Evolutionary conservation across 495 filamentous ascomycete species (phyloP), one percentile per base, ranked within the genome.

Genomic region (Schizothecium vesticola): DNA sequence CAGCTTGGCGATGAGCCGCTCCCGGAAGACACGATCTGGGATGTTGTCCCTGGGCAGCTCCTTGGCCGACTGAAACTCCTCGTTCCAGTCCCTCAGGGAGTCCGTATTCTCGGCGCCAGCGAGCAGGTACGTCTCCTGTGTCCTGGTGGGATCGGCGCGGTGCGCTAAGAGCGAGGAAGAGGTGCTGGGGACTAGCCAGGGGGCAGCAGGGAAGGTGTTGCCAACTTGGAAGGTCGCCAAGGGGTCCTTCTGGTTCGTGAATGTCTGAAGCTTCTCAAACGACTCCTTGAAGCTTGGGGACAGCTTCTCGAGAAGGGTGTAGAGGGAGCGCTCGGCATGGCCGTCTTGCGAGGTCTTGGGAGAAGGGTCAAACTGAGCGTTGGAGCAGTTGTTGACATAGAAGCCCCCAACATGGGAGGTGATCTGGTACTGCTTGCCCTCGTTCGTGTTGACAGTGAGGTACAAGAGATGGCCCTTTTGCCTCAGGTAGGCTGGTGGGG

Each of bases 31-130:
- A 25, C 95, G 90, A 72, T 99, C 95, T 75, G 97, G 94, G 22
- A 97, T 91, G 33, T 88, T 91, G 59, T 97, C 94, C 73, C 91
- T 92, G 33, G 93, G 93, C 62, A 98, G 85, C 74, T 99, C 96
- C 73, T 92, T 88, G 4, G 95, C 97, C 7, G 94, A 96, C 75
- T 98, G 96, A 78, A 99, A 97, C 74, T 99, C 96, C 78, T 99
- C 96, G 74, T 99, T 99, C 92, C 96, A 99, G 78, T 99, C 96
- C 24, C 96, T 86, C 71, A 99, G 79, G 0, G 95, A 94, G 71
- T 99, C 96, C 0, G 92, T 89, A 71, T 93, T 96, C 70, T 99
- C 96, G 25, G 92, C 89, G 10, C 96, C 96, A 33, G 91, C 85
- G 58, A 97, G 86, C 67, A 99, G 83, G 77, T 91, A 97, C 65